Base-by-base conservation (phyloP, 495 filamentous ascomycete species). In the Trichoderma gamsii region DNA sequence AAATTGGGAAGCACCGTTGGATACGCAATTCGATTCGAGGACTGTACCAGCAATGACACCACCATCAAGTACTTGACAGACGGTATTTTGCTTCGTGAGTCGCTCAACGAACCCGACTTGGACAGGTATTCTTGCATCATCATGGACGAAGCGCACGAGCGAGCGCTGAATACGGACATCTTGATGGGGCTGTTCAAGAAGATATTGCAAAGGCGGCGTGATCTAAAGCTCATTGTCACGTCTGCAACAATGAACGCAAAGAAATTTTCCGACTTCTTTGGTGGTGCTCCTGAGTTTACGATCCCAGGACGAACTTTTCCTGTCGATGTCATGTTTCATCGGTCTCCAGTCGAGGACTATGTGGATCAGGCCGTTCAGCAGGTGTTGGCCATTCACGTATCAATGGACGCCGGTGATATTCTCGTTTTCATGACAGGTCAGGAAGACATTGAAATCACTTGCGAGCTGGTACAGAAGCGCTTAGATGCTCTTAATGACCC, bases 51-150 rank as follows among this genome's bases (percentile, higher is more conserved):
- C 77, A 90, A 91, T 70, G 88, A 97, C 67, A 99, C 96, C 1
- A 82, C 88, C 69, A 98, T 99, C 77, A 99, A 99, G 78, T 99
- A 99, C 74, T 97, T 99, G 96, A 99, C 96, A 1, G 96, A 99
- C 73, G 96, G 96, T 78, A 93, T 99, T 8, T 82, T 99, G 29
- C 84, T 99, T 18, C 88, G 96, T 74, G 96, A 99, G 73, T 97
- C 91, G 16, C 85, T 99, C 11, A 90, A 91, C 64, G 93, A 97
- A 73, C 84, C 87, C 18, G 96, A 99, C 74, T 85, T 99, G 27
- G 96, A 98, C 76, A 91, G 91, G 73, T 99, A 99, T 77, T 97
- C 94, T 15, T 97, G 92, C 75, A 93, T 99, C 65, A 99, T 99
- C 76, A 97, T 99, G 95, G 96, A 99, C 77, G 96, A 99, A 80